These are phyloP conservation scores for Puccinia hordei DNA, from an alignment of 1,284 basidiomycete species.

Conservation along the genomic window DNA sequence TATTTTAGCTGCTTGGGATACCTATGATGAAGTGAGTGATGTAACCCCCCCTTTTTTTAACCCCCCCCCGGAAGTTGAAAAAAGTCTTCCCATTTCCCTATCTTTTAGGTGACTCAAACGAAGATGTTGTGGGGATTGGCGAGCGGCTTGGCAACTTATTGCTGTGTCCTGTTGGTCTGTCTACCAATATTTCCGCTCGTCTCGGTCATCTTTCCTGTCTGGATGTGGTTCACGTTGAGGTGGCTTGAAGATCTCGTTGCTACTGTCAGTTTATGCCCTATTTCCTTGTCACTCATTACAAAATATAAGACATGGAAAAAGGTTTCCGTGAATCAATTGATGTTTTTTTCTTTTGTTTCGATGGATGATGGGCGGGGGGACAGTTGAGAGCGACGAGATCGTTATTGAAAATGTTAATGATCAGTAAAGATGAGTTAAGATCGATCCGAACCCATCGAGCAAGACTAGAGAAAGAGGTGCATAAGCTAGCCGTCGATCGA, in stretches of 20 bases:
- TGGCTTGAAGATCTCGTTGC: constrained; percentile 81
- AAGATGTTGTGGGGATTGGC: constrained; percentile 78
- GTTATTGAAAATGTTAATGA: constrained; percentile 67
- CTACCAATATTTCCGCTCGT: constrained; percentile 68
- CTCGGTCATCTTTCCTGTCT: constrained; percentile 66
- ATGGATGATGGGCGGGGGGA: too few relatives aligned
- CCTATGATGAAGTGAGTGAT: constrained; percentile 39
- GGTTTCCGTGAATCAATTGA: neutral
- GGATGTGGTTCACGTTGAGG: constrained; percentile 82
- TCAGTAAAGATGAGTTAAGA: constrained; percentile 67
- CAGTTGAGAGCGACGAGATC: constrained; percentile 69
- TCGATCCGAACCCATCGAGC: constrained; percentile 65
- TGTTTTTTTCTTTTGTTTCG: too few relatives aligned
- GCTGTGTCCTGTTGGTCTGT: constrained; percentile 65
- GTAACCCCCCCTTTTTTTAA: neutral
- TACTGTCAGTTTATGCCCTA: constrained; percentile 58
- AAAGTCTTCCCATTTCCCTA: too few relatives aligned
- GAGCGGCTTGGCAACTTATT: constrained; percentile 71
- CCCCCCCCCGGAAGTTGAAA: neutral
- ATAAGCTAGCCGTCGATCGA: constrained; percentile 67
- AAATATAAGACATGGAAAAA: too few relatives aligned
- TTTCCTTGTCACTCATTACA: too few relatives aligned
- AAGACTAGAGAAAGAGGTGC: constrained; percentile 67
- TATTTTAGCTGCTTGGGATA: constrained; percentile 53
- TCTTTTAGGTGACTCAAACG: constrained; percentile 73